Conservation (phyloP, 352 stramenopile species). For the Thraustochytrium sp. region DNA sequence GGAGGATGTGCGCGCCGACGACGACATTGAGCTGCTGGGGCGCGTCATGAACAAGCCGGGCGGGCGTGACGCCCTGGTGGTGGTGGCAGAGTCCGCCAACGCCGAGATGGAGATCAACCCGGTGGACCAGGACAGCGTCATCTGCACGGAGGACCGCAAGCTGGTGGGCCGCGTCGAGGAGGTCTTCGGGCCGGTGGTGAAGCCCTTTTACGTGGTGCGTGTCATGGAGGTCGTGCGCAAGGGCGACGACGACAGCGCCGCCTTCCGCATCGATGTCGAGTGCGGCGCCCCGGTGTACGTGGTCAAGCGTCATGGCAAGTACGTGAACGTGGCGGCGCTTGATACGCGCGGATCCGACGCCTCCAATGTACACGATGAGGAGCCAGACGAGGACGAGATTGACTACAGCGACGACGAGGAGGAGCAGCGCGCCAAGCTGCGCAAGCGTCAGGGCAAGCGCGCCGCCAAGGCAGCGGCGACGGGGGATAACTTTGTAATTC, state of each 20-base stretch:
- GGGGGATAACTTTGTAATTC: not conserved
- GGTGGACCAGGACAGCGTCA: conserved; percentile 26
- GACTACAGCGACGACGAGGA: conserved; percentile 40
- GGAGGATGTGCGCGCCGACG: not conserved
- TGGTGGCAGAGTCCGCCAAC: not conserved
- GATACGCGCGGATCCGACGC: conserved; percentile 9
- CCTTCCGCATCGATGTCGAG: not conserved
- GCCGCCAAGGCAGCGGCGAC: not conserved
- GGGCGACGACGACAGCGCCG: not conserved
- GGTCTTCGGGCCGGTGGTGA: conserved; percentile 32
- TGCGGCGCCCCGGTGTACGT: not conserved
- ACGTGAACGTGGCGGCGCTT: conserved; percentile 8
- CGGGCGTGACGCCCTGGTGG: not conserved
- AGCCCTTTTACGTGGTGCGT: conserved; percentile 37
- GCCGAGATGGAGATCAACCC: not conserved
- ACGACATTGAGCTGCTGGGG: conserved; percentile 18
- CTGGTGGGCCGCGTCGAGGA: conserved; percentile 28
- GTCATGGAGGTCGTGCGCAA: not conserved
- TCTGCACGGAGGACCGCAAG: conserved; percentile 4
- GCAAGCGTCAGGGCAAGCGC: not conserved
- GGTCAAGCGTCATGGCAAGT: conserved; percentile 14
- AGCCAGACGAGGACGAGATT: conserved; percentile 15
- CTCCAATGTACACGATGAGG: conserved; percentile 29
- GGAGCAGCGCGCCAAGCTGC: not conserved
- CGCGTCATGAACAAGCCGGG: not conserved